Evolutionary conservation across 129 eudicot species (phyloP), one percentile per base, ranked within the genome.

Genomic region (Centaurea solstitialis): DNA sequence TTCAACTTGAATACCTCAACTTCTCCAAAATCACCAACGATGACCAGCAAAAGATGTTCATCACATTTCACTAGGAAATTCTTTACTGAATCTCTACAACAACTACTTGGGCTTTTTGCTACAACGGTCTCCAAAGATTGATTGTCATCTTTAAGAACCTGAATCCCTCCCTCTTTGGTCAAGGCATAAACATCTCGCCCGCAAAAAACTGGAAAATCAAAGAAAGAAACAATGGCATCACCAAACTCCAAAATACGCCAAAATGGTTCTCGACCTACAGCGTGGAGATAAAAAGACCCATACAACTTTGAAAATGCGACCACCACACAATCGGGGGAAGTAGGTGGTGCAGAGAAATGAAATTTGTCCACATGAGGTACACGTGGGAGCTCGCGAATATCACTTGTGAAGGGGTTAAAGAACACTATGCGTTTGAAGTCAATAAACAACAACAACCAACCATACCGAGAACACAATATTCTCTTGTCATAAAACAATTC

Each of bases 341-440:
- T 72, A 6, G 45, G 45, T 40, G 45, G 45, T 40, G 45, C 9
- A 6, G 45, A 40, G 45, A 40, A 40, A 40, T 0, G 64, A 65
- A 37, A 7, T 30, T 0, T 23, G 13, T 68, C 75, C 26, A 71
- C 45, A 64, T 1, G 50, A 11, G 24, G 15, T 4, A 2, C 8
- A 37, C 0, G 11, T 33, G 85, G 82, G 41, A 80, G 80, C 24
- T 76, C 17, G 38, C 22, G 47, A 23, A 17, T 71, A n/a, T 18
- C 76, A 38, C 7, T 71, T 6, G 85, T 80, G 65, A 85, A 80
- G 13, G 85, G 82, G 64, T 85, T 62, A 23, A 68, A 71, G 79
- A 75, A 79, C 4, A 66, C 33, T 2, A 57, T 11, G 68, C 74
- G 38, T 40, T 40, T 9, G 45, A 40, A 6, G 9, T 9, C 45